phyloP scores from a whole-genome alignment of 176 grass and related monocot genomes.

The Typha latifolia region DNA sequence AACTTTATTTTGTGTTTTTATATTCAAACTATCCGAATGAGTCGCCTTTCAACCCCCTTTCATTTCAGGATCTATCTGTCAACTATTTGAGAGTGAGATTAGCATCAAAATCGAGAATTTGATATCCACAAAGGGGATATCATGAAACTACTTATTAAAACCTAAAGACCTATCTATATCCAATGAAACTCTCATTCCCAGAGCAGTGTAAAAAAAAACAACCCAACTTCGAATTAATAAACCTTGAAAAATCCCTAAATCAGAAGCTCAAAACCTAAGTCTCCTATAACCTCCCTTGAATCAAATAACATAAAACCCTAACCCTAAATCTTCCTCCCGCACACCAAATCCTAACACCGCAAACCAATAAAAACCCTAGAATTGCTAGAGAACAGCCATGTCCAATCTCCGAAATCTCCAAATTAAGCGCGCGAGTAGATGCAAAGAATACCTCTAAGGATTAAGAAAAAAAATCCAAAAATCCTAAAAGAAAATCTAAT shows the following conservation, averaged over 20 bases:
- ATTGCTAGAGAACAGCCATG: constrained; percentile 9
- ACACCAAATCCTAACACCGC: neutral
- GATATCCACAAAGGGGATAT: neutral
- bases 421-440: neutral
- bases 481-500: constrained; percentile 2
- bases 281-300: constrained; percentile 22
- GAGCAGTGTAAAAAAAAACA: constrained; percentile 1
- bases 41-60: neutral
- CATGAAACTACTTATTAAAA: neutral
- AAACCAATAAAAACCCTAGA: constrained; percentile 1
- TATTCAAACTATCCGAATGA: neutral
- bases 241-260: neutral
- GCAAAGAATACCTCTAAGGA: constrained; percentile 21
- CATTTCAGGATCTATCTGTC: neutral
- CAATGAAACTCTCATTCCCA: neutral
- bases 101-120: neutral
- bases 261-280: neutral
- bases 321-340: neutral
- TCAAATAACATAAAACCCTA: constrained; percentile 4
- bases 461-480: constrained; percentile 19
- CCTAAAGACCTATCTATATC: neutral
- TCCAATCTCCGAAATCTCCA: constrained; percentile 28
- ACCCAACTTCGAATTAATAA: constrained; percentile 5
- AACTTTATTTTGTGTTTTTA: neutral
- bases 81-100: neutral